These are phyloP conservation scores for Suillus weaverae DNA, from an alignment of 768 basidiomycete genomes.

Conservation along the genomic window DNA sequence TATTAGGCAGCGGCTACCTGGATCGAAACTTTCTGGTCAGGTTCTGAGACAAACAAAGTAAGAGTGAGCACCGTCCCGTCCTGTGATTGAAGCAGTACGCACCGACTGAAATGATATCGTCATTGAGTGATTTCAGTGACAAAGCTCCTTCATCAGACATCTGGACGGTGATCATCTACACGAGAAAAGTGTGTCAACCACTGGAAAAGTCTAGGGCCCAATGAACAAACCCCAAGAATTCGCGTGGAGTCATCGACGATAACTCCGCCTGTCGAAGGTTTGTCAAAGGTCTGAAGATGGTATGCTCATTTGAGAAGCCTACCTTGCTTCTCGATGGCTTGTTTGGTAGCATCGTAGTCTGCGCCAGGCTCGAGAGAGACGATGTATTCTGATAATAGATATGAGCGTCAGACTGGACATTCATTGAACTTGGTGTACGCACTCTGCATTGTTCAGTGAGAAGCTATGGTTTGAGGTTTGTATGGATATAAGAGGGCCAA, in stretches of 20 bases:
- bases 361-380: neutral
- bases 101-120: neutral
- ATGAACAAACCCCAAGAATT: neutral
- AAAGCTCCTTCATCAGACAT: neutral
- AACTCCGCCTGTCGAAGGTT: neutral
- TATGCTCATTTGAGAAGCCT: neutral
- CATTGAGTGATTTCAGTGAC: neutral
- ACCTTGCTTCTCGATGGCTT: neutral
- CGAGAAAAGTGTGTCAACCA: neutral
- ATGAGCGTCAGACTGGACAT: neutral
- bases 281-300: neutral
- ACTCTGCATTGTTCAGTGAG: neutral
- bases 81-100: neutral
- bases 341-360: neutral
- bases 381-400: neutral
- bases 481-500: neutral
- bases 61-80: neutral
- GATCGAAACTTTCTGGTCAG: neutral
- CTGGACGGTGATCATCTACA: conserved; percentile 1
- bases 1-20: neutral
- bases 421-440: neutral
- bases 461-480: neutral
- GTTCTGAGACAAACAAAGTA: neutral
- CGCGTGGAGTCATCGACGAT: neutral
- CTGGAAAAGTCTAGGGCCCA: neutral